Percentiles rank a stretch among this genome's conserved stretches.
Conservation (phyloP, 2,329 filamentous ascomycete genomes). For the Fusarium longipes region DNA sequence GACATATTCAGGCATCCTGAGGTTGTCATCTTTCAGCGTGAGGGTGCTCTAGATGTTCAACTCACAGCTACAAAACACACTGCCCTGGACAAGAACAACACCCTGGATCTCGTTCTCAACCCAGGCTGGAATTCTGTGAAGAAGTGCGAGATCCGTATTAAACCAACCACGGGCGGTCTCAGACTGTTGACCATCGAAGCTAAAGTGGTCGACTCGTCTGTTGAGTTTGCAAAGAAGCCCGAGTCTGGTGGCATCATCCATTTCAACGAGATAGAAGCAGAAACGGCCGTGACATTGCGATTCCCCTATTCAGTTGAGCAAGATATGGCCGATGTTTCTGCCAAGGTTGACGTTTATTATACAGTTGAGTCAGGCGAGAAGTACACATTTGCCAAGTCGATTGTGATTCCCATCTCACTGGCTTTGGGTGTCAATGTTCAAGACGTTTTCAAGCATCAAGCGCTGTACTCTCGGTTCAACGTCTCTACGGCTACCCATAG, state of each 20-base stretch:
- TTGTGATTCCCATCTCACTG: constrained; percentile 77
- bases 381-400: constrained; percentile 56
- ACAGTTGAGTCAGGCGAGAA: constrained; percentile 70
- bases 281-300: constrained; percentile 66
- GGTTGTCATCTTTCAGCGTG: constrained; percentile 78
- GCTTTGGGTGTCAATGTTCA: constrained; percentile 96
- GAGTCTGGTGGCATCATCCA: constrained; percentile 67
- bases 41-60: constrained; percentile 74
- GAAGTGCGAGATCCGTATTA: constrained; percentile 69
- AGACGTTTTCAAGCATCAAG: constrained; percentile 87
- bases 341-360: constrained; percentile 82
- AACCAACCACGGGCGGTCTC: constrained; percentile 73
- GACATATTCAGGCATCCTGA: constrained; percentile 69
- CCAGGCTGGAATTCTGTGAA: constrained; percentile 79
- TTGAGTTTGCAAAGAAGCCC: constrained; percentile 60
- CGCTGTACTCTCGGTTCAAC: constrained; percentile 89
- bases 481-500: constrained; percentile 82
- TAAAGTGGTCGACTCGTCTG: constrained; percentile 57
- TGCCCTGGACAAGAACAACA: constrained; percentile 82
- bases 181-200: constrained; percentile 72
- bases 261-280: constrained; percentile 59
- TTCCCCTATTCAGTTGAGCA: constrained; percentile 89
- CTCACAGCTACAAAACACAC: constrained; percentile 76
- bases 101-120: constrained; percentile 77
- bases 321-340: constrained; percentile 74